These are phyloP conservation scores for Liriodendron chinense DNA, from an alignment of 164 flowering plant genomes.

Conservation along the genomic window DNA sequence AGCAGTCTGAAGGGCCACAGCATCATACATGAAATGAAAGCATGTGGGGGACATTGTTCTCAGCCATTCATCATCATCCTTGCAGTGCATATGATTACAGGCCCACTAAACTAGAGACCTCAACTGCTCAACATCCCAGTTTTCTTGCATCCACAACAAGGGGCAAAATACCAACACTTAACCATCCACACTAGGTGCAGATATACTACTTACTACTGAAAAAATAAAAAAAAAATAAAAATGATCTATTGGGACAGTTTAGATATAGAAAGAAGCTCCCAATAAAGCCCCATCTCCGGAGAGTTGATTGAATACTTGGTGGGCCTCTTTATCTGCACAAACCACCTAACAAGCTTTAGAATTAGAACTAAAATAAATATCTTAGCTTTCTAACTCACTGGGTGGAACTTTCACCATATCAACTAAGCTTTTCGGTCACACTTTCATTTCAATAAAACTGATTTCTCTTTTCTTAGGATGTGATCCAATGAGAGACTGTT, in stretches of 20 bases:
- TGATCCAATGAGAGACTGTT: neutral
- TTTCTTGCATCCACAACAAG: neutral
- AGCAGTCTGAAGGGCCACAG: neutral
- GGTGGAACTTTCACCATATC: neutral
- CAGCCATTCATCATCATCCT: neutral
- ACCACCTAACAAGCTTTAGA: neutral
- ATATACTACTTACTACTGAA: neutral
- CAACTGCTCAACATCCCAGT: neutral
- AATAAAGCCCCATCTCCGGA: neutral
- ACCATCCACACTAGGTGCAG: neutral
- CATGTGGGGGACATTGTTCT: neutral
- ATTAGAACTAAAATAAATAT: neutral
- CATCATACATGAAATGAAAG: too few relatives aligned
- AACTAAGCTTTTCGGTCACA: neutral
- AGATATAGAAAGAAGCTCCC: neutral
- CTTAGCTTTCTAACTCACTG: neutral
- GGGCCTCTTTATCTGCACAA: slow-evolving; percentile 6
- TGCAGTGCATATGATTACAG: neutral
- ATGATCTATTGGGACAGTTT: neutral
- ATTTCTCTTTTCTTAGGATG: neutral
- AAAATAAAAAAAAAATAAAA: too few relatives aligned
- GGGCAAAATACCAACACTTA: neutral
- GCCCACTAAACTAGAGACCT: neutral
- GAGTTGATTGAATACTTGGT: neutral
- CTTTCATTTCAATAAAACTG: neutral